phyloP scores from a whole-genome alignment of 208 protist species.

The Leishmania braziliensis region DNA sequence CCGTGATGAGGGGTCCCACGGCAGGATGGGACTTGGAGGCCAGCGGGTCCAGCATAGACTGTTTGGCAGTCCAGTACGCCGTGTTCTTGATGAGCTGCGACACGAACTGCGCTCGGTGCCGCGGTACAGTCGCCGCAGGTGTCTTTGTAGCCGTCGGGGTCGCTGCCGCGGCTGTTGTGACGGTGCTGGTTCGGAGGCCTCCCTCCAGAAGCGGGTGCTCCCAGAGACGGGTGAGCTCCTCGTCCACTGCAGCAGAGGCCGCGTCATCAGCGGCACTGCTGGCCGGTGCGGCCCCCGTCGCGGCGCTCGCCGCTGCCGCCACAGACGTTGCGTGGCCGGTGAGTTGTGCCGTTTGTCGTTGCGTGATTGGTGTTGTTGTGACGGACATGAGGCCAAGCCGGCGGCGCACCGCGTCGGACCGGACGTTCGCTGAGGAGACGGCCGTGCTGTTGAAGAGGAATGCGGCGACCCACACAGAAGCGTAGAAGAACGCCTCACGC shows the following conservation, averaged over 20 bases:
- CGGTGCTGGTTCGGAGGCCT: slow-evolving; percentile 10
- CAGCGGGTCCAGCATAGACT: slow-evolving; percentile 31
- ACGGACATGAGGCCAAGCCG: slow-evolving; percentile 30
- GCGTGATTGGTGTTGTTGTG: slow-evolving; percentile 25
- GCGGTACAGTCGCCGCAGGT: background rate
- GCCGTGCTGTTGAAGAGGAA: slow-evolving; percentile 35
- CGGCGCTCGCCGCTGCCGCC: slow-evolving; percentile 7
- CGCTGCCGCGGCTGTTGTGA: background rate
- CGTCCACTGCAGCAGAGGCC: background rate
- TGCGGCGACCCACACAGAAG: slow-evolving; percentile 29
- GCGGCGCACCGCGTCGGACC: slow-evolving; percentile 25
- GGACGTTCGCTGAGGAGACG: slow-evolving; percentile 28
- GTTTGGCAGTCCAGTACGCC: slow-evolving; percentile 32
- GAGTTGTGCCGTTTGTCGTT: slow-evolving; percentile 20
- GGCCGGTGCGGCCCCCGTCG: background rate
- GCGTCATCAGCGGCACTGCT: background rate
- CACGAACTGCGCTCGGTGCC: slow-evolving; percentile 6
- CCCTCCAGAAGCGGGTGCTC: slow-evolving; percentile 31
- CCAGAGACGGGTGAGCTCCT: slow-evolving; percentile 18
- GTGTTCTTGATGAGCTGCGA: slow-evolving; percentile 19
- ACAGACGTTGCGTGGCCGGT: slow-evolving; percentile 14
- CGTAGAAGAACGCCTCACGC: slow-evolving; percentile 34
- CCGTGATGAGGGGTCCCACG: slow-evolving; percentile 29
- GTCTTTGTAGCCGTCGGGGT: background rate
- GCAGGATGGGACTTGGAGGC: slow-evolving; percentile 13